Conservation (phyloP, 441 rosid genomes). For the Gossypium aridum region DNA sequence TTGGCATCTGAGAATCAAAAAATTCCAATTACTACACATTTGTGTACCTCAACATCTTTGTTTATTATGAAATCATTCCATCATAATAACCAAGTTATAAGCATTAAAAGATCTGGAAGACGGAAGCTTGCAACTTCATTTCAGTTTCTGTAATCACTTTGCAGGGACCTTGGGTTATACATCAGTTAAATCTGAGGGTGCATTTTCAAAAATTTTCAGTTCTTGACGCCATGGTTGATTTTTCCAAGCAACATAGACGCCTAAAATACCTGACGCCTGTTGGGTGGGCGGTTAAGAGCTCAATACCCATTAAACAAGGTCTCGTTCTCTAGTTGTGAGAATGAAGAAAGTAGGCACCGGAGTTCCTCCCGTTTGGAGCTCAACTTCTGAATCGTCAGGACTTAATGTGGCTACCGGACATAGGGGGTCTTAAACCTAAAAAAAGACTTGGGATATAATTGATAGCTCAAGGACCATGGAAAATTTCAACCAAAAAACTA, state of each 20-base stretch:
- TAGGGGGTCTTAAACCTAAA: neutral
- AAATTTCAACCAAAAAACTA: neutral
- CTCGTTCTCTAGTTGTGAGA: neutral
- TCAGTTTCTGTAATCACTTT: neutral
- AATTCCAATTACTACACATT: neutral
- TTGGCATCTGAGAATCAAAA: neutral
- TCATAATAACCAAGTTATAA: neutral
- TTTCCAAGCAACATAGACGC: neutral
- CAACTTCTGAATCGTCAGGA: neutral
- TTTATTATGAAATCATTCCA: neutral
- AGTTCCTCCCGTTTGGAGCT: neutral
- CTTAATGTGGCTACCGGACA: neutral
- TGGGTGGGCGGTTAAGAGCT: neutral
- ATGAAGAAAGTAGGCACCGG: neutral
- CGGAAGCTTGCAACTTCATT: neutral
- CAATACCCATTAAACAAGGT: neutral
- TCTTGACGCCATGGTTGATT: neutral
- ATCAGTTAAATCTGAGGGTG: neutral
- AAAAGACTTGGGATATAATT: neutral
- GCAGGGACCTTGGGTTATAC: neutral
- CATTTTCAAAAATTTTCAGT: neutral
- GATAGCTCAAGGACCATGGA: neutral
- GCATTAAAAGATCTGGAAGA: too few relatives aligned
- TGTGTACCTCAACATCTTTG: neutral
- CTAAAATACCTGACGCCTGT: neutral